These are phyloP conservation scores for Blastocystis sp. DNA, from an alignment of 352 stramenopile genomes.

Conservation along the genomic window DNA sequence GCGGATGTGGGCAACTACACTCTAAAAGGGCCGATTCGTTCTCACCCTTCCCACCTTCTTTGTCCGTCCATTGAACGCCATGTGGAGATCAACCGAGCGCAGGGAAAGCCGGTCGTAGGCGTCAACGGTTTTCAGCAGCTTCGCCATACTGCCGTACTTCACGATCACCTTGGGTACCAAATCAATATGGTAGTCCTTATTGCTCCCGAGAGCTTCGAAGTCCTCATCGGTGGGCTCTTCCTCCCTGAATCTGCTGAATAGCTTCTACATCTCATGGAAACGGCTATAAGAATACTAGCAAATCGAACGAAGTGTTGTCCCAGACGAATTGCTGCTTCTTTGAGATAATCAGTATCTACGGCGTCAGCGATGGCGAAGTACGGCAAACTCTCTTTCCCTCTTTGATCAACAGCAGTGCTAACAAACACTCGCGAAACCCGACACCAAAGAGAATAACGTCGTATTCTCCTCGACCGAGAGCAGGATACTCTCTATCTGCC, in stretches of 20 bases:
- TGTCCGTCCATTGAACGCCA: constrained; percentile 86
- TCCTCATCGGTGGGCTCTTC: constrained; percentile 78
- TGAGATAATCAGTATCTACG: constrained; percentile 92
- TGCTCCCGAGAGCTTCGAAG: constrained; percentile 86
- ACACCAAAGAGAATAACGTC: constrained; percentile 98
- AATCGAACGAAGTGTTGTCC: constrained; percentile 65
- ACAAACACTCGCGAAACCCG: constrained; percentile 98
- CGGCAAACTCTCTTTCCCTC: constrained; percentile 91
- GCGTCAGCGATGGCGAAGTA: constrained; percentile 96
- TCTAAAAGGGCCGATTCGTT: constrained; percentile 96
- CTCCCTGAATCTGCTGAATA: constrained; percentile 80
- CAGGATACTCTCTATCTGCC: constrained; percentile 1
- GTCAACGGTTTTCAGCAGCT: constrained; percentile 2
- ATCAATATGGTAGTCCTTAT: constrained; percentile 99
- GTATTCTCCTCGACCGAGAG: constrained; percentile 87
- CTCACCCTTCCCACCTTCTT: constrained; percentile 98
- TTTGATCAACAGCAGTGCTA: constrained; percentile 92
- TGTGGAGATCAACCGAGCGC: constrained; percentile 1
- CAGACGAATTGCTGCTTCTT: constrained; percentile 39
- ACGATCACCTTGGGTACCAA: constrained; percentile 99
- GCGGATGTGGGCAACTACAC: constrained; percentile 97
- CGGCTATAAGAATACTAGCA: background rate
- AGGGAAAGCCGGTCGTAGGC: constrained; percentile 8
- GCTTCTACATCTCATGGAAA: constrained; percentile 85
- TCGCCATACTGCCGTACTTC: constrained; percentile 86